phyloP scores from a whole-genome alignment of 2,329 filamentous ascomycete genomes.

The Fusarium devonianum region DNA sequence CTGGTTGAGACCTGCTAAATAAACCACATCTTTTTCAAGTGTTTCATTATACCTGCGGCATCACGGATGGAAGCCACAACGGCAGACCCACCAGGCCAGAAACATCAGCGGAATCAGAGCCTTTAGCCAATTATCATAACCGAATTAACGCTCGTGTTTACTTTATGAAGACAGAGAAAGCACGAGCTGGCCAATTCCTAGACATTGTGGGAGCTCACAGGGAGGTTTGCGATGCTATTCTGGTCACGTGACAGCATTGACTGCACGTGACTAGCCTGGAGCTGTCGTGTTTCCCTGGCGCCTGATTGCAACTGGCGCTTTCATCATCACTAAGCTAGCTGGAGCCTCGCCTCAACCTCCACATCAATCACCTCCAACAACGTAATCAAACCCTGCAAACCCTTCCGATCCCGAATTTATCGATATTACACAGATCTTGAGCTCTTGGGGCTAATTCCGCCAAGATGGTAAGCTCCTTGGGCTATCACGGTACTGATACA shows the following conservation, averaged over 20 bases:
- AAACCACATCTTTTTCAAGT: no score
- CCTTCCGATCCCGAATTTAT: constrained; percentile 8
- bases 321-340: constrained; percentile 46
- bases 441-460: constrained; percentile 43
- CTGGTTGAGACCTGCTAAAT: no score
- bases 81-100: no score
- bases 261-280: constrained; percentile 44
- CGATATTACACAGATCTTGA: constrained; percentile 14
- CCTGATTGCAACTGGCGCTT: constrained; percentile 47
- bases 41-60: no score
- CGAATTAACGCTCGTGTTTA: no score
- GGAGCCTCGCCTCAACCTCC: constrained; percentile 36
- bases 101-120: no score
- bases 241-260: constrained; percentile 32
- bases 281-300: constrained; percentile 57
- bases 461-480: constrained; percentile 47
- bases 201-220: neutral
- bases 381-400: constrained; percentile 19
- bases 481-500: neutral
- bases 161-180: no score
- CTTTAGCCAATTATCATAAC: no score
- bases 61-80: no score
- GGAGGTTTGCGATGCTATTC: no score
- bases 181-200: neutral
- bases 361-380: constrained; percentile 35